Evolutionary conservation across 768 basidiomycete species (phyloP), one percentile per base, ranked within the genome.

Genomic region (Suillus occidentalis): DNA sequence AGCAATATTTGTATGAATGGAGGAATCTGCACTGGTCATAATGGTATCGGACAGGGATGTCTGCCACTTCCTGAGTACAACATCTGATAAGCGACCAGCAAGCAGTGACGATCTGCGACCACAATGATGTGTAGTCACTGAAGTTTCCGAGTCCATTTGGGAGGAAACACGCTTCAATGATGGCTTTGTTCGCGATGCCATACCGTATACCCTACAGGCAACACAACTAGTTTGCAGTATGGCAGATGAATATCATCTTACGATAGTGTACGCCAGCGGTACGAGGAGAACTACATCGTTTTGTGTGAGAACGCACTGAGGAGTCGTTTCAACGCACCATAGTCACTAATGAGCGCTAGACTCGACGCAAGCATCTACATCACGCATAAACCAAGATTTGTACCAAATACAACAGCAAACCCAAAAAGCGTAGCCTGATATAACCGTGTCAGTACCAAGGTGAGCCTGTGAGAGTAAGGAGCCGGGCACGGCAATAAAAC

Each of bases 61-160:
- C 6, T 81, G 79, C 77, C 82, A 85, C 58, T 70, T 68, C 6
- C 81, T 74, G 34, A 90, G 75, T 3, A 83, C 72, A 34, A 72
- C 66, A 72, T 89, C 88, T 0, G 88, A 88, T 1, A 87, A 67
- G 20, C 78, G 79, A 0, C 88, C 87, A 0, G 84, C 81, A 8
- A 87, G 66, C 7, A 85, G 84, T 1, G 87, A 55, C 49, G 47
- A 50, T 34, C 16, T n/a, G 25, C 13, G 12, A 42, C 6, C 13
- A 55, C 20, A 50, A 61, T 22, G 22, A 8, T 25, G 28, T 31
- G 42, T 13, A 68, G 77, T 25, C 63, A 80, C 78, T 64, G 28
- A 76, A 71, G 61, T 78, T 76, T 12, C 78, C 79, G 12, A 79
- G 36, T 28, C 28, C 28, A 28, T 28, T 28, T 28, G 28, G 28